Base-by-base conservation (phyloP, 768 basidiomycete genomes). In the Jaapia argillacea region DNA sequence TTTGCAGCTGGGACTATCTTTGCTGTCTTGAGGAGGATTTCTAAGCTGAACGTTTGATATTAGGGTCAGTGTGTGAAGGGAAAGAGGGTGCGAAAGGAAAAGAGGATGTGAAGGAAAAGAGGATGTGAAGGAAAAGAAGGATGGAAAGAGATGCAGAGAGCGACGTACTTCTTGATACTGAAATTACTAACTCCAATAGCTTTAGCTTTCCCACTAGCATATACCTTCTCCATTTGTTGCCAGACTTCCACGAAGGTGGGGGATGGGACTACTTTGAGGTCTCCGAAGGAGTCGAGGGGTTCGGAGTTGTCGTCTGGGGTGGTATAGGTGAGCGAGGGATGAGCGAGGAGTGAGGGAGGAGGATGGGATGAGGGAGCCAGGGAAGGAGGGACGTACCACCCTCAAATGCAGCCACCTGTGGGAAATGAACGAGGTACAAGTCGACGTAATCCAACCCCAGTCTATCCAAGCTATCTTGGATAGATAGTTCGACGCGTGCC, bases 111-210 rank as follows among this genome's bases (percentile, higher is more conserved):
- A n/a, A n/a, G n/a, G n/a, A n/a, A n/a, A n/a, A n/a, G n/a, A n/a
- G n/a, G n/a, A n/a, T n/a, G n/a, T n/a, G n/a, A n/a, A n/a, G n/a
- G n/a, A n/a, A n/a, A n/a, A n/a, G n/a, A n/a, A n/a, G n/a, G n/a
- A n/a, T n/a, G n/a, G n/a, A n/a, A n/a, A n/a, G n/a, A n/a, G n/a
- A n/a, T n/a, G n/a, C n/a, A n/a, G 27, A n/a, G 16, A 13, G 27
- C 39, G 10, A 55, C 67, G 14, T 44, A 75, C 72, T 64, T 76
- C 50, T 76, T 74, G 44, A 75, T 59, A 3, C 72, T 74, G 51
- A 78, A 79, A 54, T 80, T 80, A 54, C 72, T 73, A 37, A 80
- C 73, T 0, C 77, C 76, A 46, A 78, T 74, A 2, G 73, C 69
- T 42, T 57, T 68, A 7, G 65, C 71, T 49, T 67, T 70, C 0